phyloP scores from a whole-genome alignment of 2,329 filamentous ascomycete species.

The Nectriaceae sp. region DNA sequence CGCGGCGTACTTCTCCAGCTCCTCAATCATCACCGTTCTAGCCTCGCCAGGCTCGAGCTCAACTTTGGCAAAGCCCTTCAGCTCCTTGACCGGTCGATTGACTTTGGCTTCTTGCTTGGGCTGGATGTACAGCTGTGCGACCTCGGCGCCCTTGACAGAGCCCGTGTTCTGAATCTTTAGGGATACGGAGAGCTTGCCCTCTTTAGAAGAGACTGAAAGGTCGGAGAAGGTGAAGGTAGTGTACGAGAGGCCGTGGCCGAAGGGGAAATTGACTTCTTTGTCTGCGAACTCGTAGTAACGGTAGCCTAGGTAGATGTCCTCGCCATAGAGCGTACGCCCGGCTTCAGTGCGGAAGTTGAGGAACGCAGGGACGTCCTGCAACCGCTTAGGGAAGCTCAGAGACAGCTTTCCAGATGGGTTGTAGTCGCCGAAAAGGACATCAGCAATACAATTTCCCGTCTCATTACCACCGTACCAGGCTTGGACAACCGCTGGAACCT shows the following conservation, averaged over 20 bases:
- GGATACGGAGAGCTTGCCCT: conserved; percentile 50
- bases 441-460: conserved; percentile 77
- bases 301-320: conserved; percentile 81
- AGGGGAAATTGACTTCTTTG: conserved; percentile 69
- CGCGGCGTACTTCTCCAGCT: conserved; percentile 64
- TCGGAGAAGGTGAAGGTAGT: conserved; percentile 64
- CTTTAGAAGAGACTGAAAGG: conserved; percentile 46
- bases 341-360: conserved; percentile 74
- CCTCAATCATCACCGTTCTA: conserved; percentile 55
- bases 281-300: conserved; percentile 76
- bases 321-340: conserved; percentile 72
- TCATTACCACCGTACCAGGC: conserved; percentile 91
- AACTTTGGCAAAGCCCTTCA: conserved; percentile 68
- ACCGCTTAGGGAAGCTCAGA: conserved; percentile 67
- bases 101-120: conserved; percentile 55
- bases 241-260: conserved; percentile 80
- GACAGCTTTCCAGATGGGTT: conserved; percentile 78
- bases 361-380: conserved; percentile 74
- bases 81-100: conserved; percentile 60
- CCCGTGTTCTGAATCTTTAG: conserved; percentile 65
- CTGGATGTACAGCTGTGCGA: conserved; percentile 59
- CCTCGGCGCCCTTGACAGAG: conserved; percentile 51
- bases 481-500: conserved; percentile 64
- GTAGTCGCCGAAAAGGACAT: conserved; percentile 72
- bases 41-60: conserved; percentile 60